A percentile compares a stretch with the other conserved stretches of the same genome.
phyloP scores from a whole-genome alignment of 495 filamentous ascomycete species.

The Melanomma pulvis-pyrius region DNA sequence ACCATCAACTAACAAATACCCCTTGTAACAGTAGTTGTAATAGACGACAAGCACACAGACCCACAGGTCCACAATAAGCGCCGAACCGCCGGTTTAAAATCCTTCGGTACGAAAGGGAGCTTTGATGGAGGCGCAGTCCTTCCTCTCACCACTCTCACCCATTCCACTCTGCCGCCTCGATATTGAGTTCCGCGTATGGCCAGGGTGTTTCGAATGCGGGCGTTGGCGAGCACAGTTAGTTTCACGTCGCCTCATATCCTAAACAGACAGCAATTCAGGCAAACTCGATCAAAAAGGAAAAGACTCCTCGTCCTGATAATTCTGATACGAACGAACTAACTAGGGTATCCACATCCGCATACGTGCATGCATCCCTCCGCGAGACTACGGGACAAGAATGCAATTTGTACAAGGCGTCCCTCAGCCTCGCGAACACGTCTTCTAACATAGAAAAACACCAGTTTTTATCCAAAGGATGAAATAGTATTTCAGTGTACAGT shows the following conservation, averaged over 20 bases:
- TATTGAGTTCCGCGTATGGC: too few relatives aligned
- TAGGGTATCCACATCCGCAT: background rate
- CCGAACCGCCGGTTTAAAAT: background rate
- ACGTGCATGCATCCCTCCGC: background rate
- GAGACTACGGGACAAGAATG: background rate
- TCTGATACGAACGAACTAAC: background rate
- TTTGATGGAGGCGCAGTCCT: too few relatives aligned
- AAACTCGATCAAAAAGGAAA: background rate
- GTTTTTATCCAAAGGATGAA: background rate
- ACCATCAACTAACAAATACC: too few relatives aligned
- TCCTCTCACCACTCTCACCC: too few relatives aligned
- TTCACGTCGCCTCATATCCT: background rate
- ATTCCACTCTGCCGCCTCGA: background rate
- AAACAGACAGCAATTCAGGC: background rate
- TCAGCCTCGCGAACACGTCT: background rate
- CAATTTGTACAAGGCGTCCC: background rate
- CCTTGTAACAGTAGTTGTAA: too few relatives aligned
- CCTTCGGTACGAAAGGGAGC: too few relatives aligned
- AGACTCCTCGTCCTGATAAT: background rate
- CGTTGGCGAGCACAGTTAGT: too few relatives aligned
- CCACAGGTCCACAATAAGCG: background rate
- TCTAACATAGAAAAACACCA: background rate
- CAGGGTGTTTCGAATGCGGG: too few relatives aligned
- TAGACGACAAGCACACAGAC: background rate
- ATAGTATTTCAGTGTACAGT: conserved; percentile 16